These are phyloP conservation scores for Passiflora organensis DNA, from an alignment of 345 rosid species.

Conservation along the genomic window DNA sequence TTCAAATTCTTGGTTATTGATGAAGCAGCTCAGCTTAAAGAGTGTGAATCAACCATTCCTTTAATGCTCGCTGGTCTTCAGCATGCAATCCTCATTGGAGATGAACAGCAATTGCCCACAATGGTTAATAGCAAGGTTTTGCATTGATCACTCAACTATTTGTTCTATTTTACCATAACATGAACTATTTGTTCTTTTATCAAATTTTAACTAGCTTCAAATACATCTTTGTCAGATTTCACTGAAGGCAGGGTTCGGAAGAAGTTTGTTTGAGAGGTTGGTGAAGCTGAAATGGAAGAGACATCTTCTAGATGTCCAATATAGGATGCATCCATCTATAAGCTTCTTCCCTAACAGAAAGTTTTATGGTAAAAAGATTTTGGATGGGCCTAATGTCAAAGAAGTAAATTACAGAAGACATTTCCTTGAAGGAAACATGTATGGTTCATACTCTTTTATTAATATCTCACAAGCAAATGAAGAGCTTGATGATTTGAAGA, in stretches of 20 bases:
- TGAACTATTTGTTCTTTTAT: no score
- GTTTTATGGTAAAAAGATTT: slow-evolving; percentile 8
- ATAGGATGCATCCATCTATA: slow-evolving; percentile 28
- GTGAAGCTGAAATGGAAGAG: slow-evolving; percentile 1
- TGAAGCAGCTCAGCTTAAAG: slow-evolving; percentile 55
- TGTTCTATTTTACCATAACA: background rate
- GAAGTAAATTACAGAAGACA: background rate
- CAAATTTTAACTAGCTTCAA: background rate
- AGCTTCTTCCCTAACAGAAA: slow-evolving; percentile 15
- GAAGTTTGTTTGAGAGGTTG: slow-evolving; percentile 23
- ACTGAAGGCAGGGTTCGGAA: slow-evolving; percentile 12
- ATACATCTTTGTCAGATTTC: slow-evolving; percentile 1
- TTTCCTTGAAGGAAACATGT: slow-evolving; percentile 6
- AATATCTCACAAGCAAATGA: slow-evolving; percentile 15
- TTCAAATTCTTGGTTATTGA: slow-evolving; percentile 43
- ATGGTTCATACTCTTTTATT: slow-evolving; percentile 12
- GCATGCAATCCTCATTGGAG: slow-evolving; percentile 14
- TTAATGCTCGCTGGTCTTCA: slow-evolving; percentile 9
- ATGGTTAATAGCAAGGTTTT: slow-evolving; percentile 10
- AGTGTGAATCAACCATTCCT: slow-evolving; percentile 13
- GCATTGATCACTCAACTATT: background rate
- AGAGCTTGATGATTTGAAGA: background rate
- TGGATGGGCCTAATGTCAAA: slow-evolving; percentile 12
- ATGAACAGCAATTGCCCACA: slow-evolving; percentile 10
- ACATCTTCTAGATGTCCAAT: slow-evolving; percentile 16